Conservation (phyloP, 495 filamentous ascomycete species). For the Aspergillus ostianus region DNA sequence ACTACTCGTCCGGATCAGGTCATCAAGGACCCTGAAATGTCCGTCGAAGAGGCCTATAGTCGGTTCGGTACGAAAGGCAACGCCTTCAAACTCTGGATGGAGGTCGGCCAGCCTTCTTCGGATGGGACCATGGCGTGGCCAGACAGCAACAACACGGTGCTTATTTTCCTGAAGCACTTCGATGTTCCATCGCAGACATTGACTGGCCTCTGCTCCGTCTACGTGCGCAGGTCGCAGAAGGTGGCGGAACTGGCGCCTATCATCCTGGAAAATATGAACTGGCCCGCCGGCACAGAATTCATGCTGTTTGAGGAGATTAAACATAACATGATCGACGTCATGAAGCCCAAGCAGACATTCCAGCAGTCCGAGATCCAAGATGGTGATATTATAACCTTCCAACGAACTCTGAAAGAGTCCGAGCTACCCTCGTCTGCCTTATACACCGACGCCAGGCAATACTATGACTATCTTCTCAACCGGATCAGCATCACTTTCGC, state of each 20-base stretch:
- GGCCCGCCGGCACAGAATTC: conserved; percentile 64
- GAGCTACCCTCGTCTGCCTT: conserved; percentile 49
- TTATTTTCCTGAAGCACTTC: conserved; percentile 92
- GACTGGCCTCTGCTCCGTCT: conserved; percentile 73
- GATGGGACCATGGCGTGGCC: conserved; percentile 71
- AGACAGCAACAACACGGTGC: conserved; percentile 59
- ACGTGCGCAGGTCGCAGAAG: conserved; percentile 82
- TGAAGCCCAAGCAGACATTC: conserved; percentile 87
- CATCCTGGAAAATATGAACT: conserved; percentile 83
- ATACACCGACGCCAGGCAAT: conserved; percentile 69
- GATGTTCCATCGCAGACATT: conserved; percentile 74
- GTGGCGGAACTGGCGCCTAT: conserved; percentile 78
- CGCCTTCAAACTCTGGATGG: conserved; percentile 82
- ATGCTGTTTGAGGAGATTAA: conserved; percentile 96
- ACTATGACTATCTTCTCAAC: conserved; percentile 90
- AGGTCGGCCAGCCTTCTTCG: conserved; percentile 64
- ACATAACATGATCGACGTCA: conserved; percentile 90
- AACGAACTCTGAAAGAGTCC: conserved; percentile 61
- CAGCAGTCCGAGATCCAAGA: conserved; percentile 92
- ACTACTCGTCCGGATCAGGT: conserved; percentile 88
- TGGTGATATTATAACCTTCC: conserved; percentile 96
- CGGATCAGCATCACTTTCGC: conserved; percentile 64
- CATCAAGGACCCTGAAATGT: conserved; percentile 71
- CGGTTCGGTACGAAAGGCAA: conserved; percentile 68
- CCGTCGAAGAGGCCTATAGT: conserved; percentile 74